phyloP scores from a whole-genome alignment of 2,329 filamentous ascomycete genomes.

The Sclerotiophoma versabilis region DNA sequence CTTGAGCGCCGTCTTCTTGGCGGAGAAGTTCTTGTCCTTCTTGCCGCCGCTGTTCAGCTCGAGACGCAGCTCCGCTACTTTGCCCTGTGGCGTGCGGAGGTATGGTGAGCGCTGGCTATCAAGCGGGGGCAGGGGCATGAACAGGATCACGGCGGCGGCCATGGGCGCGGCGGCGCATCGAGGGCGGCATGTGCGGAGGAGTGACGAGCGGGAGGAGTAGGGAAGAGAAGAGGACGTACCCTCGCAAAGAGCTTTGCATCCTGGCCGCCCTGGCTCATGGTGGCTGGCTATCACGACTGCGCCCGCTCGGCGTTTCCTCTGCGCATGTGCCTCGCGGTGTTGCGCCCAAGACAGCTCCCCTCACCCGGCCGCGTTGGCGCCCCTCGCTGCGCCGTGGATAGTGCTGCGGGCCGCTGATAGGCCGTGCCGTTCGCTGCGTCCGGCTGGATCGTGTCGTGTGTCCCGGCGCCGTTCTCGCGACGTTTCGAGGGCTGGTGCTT shows the following conservation, averaged over 20 bases:
- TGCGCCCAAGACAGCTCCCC: conserved; percentile 29
- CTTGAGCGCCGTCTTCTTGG: conserved; percentile 98
- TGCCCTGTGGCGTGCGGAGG: conserved; percentile 74
- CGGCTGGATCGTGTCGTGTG: background rate
- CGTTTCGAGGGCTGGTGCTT: background rate
- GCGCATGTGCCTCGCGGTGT: conserved; percentile 44
- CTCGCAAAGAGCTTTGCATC: conserved; percentile 99
- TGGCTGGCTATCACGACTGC: conserved; percentile 40
- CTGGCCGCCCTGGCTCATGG: conserved; percentile 75
- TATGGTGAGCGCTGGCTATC: conserved; percentile 60
- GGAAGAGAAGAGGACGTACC: conserved; percentile 64
- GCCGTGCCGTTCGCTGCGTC: conserved; percentile 15
- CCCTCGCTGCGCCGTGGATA: conserved; percentile 27
- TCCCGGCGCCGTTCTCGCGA: conserved; percentile 7
- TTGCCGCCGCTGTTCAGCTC: conserved; percentile 94
- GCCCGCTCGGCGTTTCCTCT: conserved; percentile 17
- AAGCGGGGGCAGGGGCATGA: conserved; percentile 46
- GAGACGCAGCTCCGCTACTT: conserved; percentile 94
- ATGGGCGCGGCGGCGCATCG: background rate
- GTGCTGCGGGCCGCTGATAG: conserved; percentile 22
- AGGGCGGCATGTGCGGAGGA: background rate
- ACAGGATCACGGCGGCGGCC: conserved; percentile 43
- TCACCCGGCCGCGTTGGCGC: conserved; percentile 37
- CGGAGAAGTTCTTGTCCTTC: conserved; percentile 95
- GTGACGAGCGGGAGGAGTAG: background rate